Evolutionary conservation across 2,329 filamentous ascomycete species (phyloP).

Genomic region (Diplodia scrobiculata): DNA sequence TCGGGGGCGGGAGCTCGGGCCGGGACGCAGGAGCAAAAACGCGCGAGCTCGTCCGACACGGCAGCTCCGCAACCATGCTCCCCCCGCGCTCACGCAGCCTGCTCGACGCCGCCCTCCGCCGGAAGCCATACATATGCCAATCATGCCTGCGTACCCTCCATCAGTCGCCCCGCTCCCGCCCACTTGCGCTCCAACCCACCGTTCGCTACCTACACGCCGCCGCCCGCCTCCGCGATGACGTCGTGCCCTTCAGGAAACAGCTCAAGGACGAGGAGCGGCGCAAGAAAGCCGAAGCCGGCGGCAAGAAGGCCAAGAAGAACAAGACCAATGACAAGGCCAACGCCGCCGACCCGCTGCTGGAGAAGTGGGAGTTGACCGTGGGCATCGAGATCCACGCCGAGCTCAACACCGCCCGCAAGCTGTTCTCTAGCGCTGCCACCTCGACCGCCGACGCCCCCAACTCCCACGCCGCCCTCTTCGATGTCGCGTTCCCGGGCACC

Average conservation of each 20-base stretch:
- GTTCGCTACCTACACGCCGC: slow-evolving; percentile 7
- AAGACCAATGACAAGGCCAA: slow-evolving; percentile 24
- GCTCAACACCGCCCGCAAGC: slow-evolving; percentile 82
- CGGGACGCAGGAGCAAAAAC: slow-evolving; percentile 9
- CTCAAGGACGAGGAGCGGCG: slow-evolving; percentile 45
- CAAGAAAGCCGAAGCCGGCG: slow-evolving; percentile 35
- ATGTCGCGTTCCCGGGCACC: slow-evolving; percentile 83
- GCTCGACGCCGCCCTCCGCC: slow-evolving; percentile 5
- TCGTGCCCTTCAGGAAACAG: slow-evolving; percentile 42
- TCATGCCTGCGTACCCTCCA: slow-evolving; percentile 18
- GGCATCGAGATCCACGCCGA: slow-evolving; percentile 98
- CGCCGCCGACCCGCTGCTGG: slow-evolving; percentile 36
- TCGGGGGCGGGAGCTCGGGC: neutral
- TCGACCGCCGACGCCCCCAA: slow-evolving; percentile 69
- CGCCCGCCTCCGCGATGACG: slow-evolving; percentile 32
- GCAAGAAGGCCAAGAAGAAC: slow-evolving; percentile 28
- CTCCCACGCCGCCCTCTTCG: slow-evolving; percentile 84
- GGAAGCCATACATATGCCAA: slow-evolving; percentile 12
- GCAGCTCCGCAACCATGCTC: slow-evolving; percentile 21
- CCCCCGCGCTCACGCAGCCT: slow-evolving; percentile 10
- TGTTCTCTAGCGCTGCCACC: slow-evolving; percentile 71
- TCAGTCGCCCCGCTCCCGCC: neutral
- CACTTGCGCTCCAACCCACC: neutral
- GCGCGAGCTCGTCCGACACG: neutral
- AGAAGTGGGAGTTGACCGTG: slow-evolving; percentile 88